These are phyloP conservation scores for Saccharomyces hybrid DNA, from an alignment of 1,139 yeast genomes.

Conservation along the genomic window DNA sequence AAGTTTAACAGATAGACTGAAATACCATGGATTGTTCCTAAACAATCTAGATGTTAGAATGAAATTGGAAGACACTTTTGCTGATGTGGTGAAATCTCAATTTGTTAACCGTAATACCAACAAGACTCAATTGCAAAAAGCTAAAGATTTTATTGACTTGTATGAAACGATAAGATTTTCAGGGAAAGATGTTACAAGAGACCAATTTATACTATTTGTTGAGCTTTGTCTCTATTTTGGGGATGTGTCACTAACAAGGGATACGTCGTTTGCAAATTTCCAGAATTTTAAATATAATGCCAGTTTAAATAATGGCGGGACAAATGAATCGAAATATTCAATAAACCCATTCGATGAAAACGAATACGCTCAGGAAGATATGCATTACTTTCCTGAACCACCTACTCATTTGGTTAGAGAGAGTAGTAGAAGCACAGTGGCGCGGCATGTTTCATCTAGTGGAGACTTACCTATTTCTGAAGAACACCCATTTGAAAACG, in stretches of 20 bases:
- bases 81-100: constrained; percentile 19
- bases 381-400: constrained; percentile 7
- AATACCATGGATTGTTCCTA: constrained; percentile 28
- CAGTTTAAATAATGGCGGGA: not conserved
- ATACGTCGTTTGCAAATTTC: constrained; percentile 4
- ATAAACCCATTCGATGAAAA: constrained; percentile 1
- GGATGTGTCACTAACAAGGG: constrained; percentile 15
- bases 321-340: constrained; percentile 1
- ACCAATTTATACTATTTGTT: constrained; percentile 57
- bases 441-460: constrained; percentile 9
- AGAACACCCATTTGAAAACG: not conserved
- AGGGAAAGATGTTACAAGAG: constrained; percentile 51
- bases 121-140: constrained; percentile 19
- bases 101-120: constrained; percentile 15
- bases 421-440: constrained; percentile 17
- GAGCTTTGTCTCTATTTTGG: constrained; percentile 34
- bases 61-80: constrained; percentile 19
- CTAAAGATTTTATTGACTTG: constrained; percentile 39
- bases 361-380: constrained; percentile 7
- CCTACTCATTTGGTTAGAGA: constrained; percentile 6
- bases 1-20: constrained; percentile 25
- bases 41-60: constrained; percentile 14
- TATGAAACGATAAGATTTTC: constrained; percentile 71
- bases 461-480: not conserved
- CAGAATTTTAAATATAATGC: not conserved